These are phyloP conservation scores for Pyricularia pennisetigena DNA, from an alignment of 2,329 filamentous ascomycete genomes.

Conservation along the genomic window DNA sequence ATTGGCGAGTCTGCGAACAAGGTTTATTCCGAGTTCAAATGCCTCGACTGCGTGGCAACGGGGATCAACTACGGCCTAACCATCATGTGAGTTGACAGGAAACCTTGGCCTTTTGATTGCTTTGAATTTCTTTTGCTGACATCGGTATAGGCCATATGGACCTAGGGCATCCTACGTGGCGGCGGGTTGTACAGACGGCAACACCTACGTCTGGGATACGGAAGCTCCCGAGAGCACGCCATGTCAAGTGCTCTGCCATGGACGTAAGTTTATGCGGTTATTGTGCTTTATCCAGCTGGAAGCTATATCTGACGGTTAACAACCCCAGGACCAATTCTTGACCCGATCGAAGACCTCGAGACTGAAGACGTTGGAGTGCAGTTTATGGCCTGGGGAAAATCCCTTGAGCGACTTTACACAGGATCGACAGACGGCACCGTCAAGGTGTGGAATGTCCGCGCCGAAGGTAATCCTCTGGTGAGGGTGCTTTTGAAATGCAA, in stretches of 20 bases:
- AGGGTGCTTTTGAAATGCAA: slow-evolving; percentile 43
- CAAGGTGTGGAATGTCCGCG: slow-evolving; percentile 53
- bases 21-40: slow-evolving; percentile 36
- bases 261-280: slow-evolving; percentile 25
- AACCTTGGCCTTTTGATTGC: not conserved
- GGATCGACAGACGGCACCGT: slow-evolving; percentile 54
- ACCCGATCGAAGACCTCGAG: slow-evolving; percentile 29
- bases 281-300: not conserved
- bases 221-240: slow-evolving; percentile 38
- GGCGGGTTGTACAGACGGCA: slow-evolving; percentile 51
- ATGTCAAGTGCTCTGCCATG: slow-evolving; percentile 46
- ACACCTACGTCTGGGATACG: slow-evolving; percentile 55
- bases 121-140: slow-evolving; percentile 13
- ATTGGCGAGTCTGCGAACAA: slow-evolving; percentile 1
- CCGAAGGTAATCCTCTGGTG: slow-evolving; percentile 31
- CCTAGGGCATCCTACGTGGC: slow-evolving; percentile 41
- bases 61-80: slow-evolving; percentile 53
- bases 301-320: not conserved
- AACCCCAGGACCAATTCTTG: slow-evolving; percentile 20
- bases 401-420: slow-evolving; percentile 48
- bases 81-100: slow-evolving; percentile 28
- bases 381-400: slow-evolving; percentile 51
- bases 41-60: slow-evolving; percentile 46
- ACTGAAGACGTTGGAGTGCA: slow-evolving; percentile 52
- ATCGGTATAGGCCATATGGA: slow-evolving; percentile 36